Evolutionary conservation across 345 rosid genomes (phyloP).

Genomic region (Trapa incisa): DNA sequence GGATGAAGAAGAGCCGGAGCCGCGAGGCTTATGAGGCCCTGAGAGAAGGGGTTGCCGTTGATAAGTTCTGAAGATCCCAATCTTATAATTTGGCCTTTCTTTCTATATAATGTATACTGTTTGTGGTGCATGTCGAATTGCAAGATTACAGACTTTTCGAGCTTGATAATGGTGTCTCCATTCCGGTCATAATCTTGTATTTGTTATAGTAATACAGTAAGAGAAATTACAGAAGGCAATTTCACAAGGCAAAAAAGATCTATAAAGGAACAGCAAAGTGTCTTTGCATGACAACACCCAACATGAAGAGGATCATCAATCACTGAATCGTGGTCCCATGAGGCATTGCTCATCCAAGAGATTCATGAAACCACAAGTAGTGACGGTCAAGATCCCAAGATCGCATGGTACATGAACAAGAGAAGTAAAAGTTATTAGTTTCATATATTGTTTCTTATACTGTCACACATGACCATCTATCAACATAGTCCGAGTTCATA

Average conservation of each 20-base stretch:
- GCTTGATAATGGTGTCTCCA: no score
- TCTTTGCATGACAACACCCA: background rate
- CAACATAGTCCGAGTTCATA: background rate
- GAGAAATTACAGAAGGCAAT: no score
- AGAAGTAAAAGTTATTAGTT: background rate
- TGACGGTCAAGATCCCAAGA: background rate
- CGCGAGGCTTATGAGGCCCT: constrained; percentile 73
- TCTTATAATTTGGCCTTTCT: background rate
- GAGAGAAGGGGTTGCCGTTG: constrained; percentile 52
- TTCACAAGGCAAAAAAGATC: no score
- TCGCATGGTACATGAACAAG: background rate
- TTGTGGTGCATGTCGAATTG: background rate
- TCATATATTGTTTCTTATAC: background rate
- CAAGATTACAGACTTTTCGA: background rate
- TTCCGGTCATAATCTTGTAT: no score
- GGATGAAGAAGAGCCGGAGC: constrained; percentile 68
- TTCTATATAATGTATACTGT: background rate
- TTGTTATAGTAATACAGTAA: no score
- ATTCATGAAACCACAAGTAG: no score
- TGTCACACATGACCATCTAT: background rate
- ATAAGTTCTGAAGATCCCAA: constrained; percentile 41
- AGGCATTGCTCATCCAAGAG: constrained; percentile 17
- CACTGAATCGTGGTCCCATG: constrained; percentile 23
- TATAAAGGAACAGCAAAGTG: no score
- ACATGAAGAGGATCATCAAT: constrained; percentile 21